Conservation (phyloP, 495 filamentous ascomycete genomes). For the Cercophora sp. region DNA sequence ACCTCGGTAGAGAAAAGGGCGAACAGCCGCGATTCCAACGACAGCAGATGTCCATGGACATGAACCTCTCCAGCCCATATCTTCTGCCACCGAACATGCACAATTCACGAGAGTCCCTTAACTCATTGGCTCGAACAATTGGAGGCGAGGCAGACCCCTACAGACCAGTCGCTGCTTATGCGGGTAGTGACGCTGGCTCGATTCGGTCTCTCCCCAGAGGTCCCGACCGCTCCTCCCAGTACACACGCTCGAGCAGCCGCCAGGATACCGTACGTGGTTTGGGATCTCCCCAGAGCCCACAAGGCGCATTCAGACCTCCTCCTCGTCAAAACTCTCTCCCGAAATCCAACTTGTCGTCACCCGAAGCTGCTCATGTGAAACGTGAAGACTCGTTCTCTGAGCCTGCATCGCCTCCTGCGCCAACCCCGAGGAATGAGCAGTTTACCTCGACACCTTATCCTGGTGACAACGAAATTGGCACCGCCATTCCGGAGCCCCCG, state of each 20-base stretch:
- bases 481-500: slow-evolving; percentile 34
- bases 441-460: background rate
- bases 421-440: background rate
- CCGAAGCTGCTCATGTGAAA: slow-evolving; percentile 22
- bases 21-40: slow-evolving; percentile 50
- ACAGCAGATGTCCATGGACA: slow-evolving; percentile 81
- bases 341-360: slow-evolving; percentile 18
- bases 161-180: slow-evolving; percentile 61
- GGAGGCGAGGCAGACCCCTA: slow-evolving; percentile 77
- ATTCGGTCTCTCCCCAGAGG: slow-evolving; percentile 51
- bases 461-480: slow-evolving; percentile 6
- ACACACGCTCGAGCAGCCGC: slow-evolving; percentile 46
- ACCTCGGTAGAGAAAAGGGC: slow-evolving; percentile 51
- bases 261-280: slow-evolving; percentile 9
- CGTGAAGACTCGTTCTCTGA: slow-evolving; percentile 8
- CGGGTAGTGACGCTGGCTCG: slow-evolving; percentile 55
- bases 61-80: slow-evolving; percentile 80
- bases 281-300: slow-evolving; percentile 18
- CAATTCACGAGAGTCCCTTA: slow-evolving; percentile 75
- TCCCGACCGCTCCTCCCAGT: slow-evolving; percentile 60
- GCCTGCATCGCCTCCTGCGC: background rate
- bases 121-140: slow-evolving; percentile 73
- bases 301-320: slow-evolving; percentile 17
- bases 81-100: slow-evolving; percentile 79
- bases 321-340: slow-evolving; percentile 26